These are phyloP conservation scores for Tephrocybe sp. DNA, from an alignment of 768 basidiomycete genomes.

Conservation along the genomic window DNA sequence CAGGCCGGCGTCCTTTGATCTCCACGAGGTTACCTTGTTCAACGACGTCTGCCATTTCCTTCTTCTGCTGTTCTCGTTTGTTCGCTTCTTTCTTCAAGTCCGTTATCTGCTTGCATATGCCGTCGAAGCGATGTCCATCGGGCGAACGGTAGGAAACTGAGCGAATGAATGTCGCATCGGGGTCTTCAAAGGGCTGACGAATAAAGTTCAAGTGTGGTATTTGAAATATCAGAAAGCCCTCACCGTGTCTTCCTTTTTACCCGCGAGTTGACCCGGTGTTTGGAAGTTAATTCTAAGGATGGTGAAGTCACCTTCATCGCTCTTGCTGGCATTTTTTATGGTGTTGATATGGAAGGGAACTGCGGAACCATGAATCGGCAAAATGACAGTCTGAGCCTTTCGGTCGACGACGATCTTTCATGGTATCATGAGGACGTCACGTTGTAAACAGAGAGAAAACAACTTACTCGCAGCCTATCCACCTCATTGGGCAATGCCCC, in stretches of 20 bases:
- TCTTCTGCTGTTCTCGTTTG: slow-evolving; percentile 96
- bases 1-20: slow-evolving; percentile 84
- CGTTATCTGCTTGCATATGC: slow-evolving; percentile 87
- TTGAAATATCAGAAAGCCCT: slow-evolving; percentile 12
- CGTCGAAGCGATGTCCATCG: slow-evolving; percentile 87
- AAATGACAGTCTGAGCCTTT: slow-evolving; percentile 83
- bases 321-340: slow-evolving; percentile 97
- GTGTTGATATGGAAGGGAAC: slow-evolving; percentile 99
- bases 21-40: slow-evolving; percentile 92
- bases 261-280: slow-evolving; percentile 94
- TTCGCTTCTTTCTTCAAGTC: slow-evolving; percentile 96
- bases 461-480: slow-evolving; percentile 72
- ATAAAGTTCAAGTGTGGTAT: neutral
- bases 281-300: slow-evolving; percentile 98
- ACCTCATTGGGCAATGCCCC: slow-evolving; percentile 84
- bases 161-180: slow-evolving; percentile 93
- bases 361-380: slow-evolving; percentile 93
- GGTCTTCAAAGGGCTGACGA: slow-evolving; percentile 89
- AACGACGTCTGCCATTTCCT: slow-evolving; percentile 97
- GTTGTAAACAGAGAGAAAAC: neutral
- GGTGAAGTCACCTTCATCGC: slow-evolving; percentile 93
- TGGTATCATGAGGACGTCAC: neutral
- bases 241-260: slow-evolving; percentile 98
- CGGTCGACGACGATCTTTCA: slow-evolving; percentile 86
- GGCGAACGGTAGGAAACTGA: slow-evolving; percentile 92